These are phyloP conservation scores for Tylopilus sp. DNA, from an alignment of 768 basidiomycete genomes.

Conservation along the genomic window DNA sequence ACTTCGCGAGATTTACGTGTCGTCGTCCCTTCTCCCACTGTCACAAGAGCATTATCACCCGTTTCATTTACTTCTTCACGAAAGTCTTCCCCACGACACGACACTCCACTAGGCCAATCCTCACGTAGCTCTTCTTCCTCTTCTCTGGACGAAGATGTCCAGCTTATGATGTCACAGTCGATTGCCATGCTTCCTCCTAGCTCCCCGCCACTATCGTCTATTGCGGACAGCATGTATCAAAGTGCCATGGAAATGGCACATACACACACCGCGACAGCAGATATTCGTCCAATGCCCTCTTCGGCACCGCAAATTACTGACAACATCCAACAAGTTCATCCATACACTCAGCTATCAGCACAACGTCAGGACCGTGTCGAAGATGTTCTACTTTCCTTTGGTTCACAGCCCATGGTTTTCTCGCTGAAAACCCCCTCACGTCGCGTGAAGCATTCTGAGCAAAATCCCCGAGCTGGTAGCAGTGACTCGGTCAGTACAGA, in stretches of 20 bases:
- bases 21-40: slow-evolving; percentile 12
- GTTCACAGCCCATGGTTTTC: slow-evolving; percentile 57
- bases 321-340: slow-evolving; percentile 1
- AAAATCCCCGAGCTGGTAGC: neutral
- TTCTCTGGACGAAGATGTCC: slow-evolving; percentile 62
- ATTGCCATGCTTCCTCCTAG: slow-evolving; percentile 56
- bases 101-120: slow-evolving; percentile 6
- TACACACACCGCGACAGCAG: neutral
- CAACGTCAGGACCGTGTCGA: slow-evolving; percentile 25
- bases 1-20: slow-evolving; percentile 45
- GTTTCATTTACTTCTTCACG: slow-evolving; percentile 20
- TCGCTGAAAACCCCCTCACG: slow-evolving; percentile 47
- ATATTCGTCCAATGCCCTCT: neutral
- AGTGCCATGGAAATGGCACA: slow-evolving; percentile 54
- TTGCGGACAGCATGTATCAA: slow-evolving; percentile 71
- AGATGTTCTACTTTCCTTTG: slow-evolving; percentile 57
- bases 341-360: slow-evolving; percentile 6
- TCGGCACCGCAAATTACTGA: neutral
- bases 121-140: slow-evolving; percentile 55
- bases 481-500: slow-evolving; percentile 8
- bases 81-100: slow-evolving; percentile 6
- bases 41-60: slow-evolving; percentile 26
- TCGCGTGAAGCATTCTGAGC: slow-evolving; percentile 13
- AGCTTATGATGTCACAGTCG: slow-evolving; percentile 73
- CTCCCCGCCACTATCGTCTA: slow-evolving; percentile 44